These are phyloP conservation scores for Allantophomopsis cytisporea DNA, from an alignment of 2,329 filamentous ascomycete genomes.

Conservation along the genomic window DNA sequence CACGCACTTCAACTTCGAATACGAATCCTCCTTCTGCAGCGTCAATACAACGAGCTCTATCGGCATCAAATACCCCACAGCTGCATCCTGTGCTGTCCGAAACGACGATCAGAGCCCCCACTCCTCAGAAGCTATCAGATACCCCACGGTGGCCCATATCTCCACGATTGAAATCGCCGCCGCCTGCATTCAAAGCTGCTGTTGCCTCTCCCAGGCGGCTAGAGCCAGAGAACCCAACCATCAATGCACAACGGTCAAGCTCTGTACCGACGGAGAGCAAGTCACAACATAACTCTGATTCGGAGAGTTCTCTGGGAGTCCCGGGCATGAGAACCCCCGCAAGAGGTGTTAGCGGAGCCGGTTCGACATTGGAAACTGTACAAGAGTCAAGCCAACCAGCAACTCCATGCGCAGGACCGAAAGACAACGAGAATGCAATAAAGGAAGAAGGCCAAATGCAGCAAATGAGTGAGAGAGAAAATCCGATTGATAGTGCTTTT, in stretches of 20 bases:
- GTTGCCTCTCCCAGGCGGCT: slow-evolving; percentile 28
- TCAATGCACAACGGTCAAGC: slow-evolving; percentile 38
- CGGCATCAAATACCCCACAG: slow-evolving; percentile 52
- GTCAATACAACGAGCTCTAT: slow-evolving; percentile 52
- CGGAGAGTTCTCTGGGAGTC: slow-evolving; percentile 9
- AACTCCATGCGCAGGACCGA: slow-evolving; percentile 41
- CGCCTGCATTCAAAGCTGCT: slow-evolving; percentile 39
- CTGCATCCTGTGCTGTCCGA: slow-evolving; percentile 50
- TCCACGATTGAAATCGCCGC: slow-evolving; percentile 64
- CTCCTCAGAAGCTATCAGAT: slow-evolving; percentile 49
- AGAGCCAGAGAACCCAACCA: slow-evolving; percentile 35
- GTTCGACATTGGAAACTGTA: slow-evolving; percentile 69
- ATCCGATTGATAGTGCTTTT: slow-evolving; percentile 13
- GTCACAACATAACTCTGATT: slow-evolving; percentile 9
- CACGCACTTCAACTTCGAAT: slow-evolving; percentile 30
- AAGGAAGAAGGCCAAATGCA: slow-evolving; percentile 29
- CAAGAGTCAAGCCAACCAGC: slow-evolving; percentile 75
- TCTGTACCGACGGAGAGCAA: slow-evolving; percentile 22
- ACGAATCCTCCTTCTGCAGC: slow-evolving; percentile 46
- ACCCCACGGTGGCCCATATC: slow-evolving; percentile 65
- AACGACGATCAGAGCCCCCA: slow-evolving; percentile 42
- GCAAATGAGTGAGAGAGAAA: slow-evolving; percentile 22
- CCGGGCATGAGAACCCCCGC: slow-evolving; percentile 46
- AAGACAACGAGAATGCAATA: slow-evolving; percentile 29
- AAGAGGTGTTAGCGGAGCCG: slow-evolving; percentile 43